Evolutionary conservation across 176 grass and related monocot species (phyloP), one percentile per base, ranked within the genome.

Genomic region (Cenchrus fungigraminus): DNA sequence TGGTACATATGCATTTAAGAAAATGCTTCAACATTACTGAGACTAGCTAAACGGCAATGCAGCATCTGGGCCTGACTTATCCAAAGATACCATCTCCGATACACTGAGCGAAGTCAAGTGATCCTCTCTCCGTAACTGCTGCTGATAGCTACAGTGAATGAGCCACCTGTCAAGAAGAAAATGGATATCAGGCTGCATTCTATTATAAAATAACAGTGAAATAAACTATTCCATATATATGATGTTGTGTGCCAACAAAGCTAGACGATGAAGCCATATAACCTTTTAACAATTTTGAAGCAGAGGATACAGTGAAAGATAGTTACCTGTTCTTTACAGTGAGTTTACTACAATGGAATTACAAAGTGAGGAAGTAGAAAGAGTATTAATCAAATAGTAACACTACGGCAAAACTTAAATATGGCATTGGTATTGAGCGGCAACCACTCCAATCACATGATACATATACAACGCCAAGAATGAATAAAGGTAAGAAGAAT

Each of bases 21-120:
- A 72, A 78, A 79, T 77, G 46, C 56, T 68, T 74, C 1, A 29
- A 14, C 73, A 44, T 29, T 73, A 61, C 2, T 76, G 16, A 43
- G 59, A 62, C n/a, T 53, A 85, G 59, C 67, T 73, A 77, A 79
- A 84, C 63, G 78, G 74, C 75, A 87, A 42, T 50, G 87, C 65
- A 11, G 16, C 80, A 75, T 87, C 28, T 83, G 10, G 37, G 69
- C 45, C 74, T 55, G 62, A 68, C 59, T 68, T 40, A 19, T 78
- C 45, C 82, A 71, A 55, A 77, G 15, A 34, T 68, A 22, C 44
- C 43, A 71, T 69, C 61, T 83, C 12, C 46, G 45, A 79, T 71
- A 68, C 60, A 83, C 43, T 69, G 52, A 54, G 52, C 31, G 74
- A 45, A 73, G 37, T 68, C 45, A 77, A 32, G 29, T 70, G 44